Base-by-base conservation (phyloP, 805 yeast species). In the Debaryomyces prosopidis region DNA sequence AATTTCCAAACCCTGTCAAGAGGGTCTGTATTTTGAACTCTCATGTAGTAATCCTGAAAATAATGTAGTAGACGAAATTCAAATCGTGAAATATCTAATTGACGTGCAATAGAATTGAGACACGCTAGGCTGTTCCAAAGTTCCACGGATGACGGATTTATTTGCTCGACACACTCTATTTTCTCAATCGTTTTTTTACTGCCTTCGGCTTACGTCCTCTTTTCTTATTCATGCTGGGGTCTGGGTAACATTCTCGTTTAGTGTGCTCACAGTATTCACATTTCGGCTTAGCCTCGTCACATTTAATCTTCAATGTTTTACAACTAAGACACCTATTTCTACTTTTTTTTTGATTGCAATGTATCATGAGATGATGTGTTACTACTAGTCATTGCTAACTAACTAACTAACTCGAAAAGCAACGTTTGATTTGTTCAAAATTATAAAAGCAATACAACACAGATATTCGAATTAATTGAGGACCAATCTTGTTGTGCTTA, bases 201-300 rank as follows among this genome's bases (percentile, higher is more conserved):
- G 9, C 9, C 28, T 28, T 39, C n/a, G 27, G 2, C 11, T 11
- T 31, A 18, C n/a, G n/a, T 17, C 19, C 31, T 11, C 26, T 14
- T 39, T 15, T 10, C 30, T 15, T 32, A 18, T n/a, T 38, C 9
- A 19, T 44, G 16, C 19, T 30, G 4, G 28, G 27, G 18, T 37
- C 36, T 3, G 52, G 52, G 35, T 63, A 63, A 42, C 68, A 63
- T 6, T 43, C 43, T 11, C 63, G 39, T 20, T 46, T 44, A n/a
- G 63, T 55, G 40, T 60, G 55, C 3, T 35, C 37, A 31, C 68
- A 63, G 44, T 63, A 63, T 37, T 63, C 68, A 44, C 68, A 63
- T 4, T 46, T 28, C 3, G 68, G 66, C 38, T 44, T 46, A 5
- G 47, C 59, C 28, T 58, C 60, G 40, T 63, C 53, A 46, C 66